Base-by-base conservation (phyloP, 805 yeast species). In the Candida germanica region DNA sequence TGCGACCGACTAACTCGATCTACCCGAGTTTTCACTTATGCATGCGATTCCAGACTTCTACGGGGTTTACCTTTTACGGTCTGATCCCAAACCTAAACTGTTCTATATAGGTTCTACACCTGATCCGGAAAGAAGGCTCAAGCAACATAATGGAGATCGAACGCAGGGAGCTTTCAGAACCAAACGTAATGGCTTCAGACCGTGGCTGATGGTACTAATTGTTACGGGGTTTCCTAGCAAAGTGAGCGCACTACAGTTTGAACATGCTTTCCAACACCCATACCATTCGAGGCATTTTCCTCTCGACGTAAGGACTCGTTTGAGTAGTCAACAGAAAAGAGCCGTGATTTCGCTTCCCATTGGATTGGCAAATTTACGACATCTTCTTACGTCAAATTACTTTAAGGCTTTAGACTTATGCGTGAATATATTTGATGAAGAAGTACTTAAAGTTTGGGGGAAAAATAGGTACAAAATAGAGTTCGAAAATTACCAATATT, bases 41-140 rank as follows among this genome's bases (percentile, higher is more conserved):
- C 32, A 29, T 16, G 18, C 21, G 8, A 10, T 14, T 20, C 23
- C 13, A 16, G n/a, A 14, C 19, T 74, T 84, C 39, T 86, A 86
- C 54, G 80, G 87, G 33, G 86, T 85, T 29, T 87, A 86, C 51
- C 57, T 87, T 2, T 59, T 86, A 7, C 76, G 77, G 42, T 83
- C 91, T 0, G 49, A 71, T 3, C 69, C 75, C 8, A 77, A 74
- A 44, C 75, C 76, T 15, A 64, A 64, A 26, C 73, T 83, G 7
- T 79, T 80, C 48, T 86, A 86, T 50, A 74, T 86, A 3, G 95
- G 95, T 0, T 85, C 94, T 1, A 83, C 94, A 0, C 91, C 93
- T 1, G 75, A 84, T 49, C 94, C 94, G 0, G 51, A 62, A 3
- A 49, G 73, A 45, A 56, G 95, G 32, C 64, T 87, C 3, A 54